Percentiles rank a stretch among this genome's conserved stretches.
Conservation (phyloP, 148 eudicot genomes). For the Polygonum aviculare region DNA sequence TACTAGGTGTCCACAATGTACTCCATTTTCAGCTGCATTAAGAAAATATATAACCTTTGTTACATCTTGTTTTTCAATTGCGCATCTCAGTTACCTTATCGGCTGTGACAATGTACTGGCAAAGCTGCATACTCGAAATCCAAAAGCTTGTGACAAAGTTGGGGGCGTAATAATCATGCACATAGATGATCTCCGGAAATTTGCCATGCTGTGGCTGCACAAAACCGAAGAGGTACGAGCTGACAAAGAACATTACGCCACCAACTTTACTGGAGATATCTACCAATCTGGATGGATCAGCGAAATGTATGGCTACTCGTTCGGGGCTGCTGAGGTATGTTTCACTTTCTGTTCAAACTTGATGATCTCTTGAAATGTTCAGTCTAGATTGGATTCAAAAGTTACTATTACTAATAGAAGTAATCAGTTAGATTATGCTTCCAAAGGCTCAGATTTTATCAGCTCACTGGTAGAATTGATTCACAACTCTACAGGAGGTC, state of each 20-base stretch:
- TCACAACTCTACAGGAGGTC: too few relatives aligned
- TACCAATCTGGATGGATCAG: constrained; percentile 94
- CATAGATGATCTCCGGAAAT: constrained; percentile 78
- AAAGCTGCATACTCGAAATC: constrained; percentile 80
- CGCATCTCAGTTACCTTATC: constrained; percentile 70
- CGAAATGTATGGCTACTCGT: constrained; percentile 96
- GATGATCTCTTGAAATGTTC: too few relatives aligned
- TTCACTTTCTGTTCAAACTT: not conserved
- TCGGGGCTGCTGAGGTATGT: constrained; percentile 94
- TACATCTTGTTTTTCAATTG: not conserved
- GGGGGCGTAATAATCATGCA: constrained; percentile 96
- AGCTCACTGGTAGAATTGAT: too few relatives aligned
- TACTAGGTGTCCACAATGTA: not conserved
- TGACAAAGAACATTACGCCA: constrained; percentile 77
- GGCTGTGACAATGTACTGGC: constrained; percentile 93
- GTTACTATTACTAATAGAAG: too few relatives aligned
- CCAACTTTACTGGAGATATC: constrained; percentile 75
- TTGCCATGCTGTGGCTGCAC: constrained; percentile 74
- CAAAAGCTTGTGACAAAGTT: constrained; percentile 89
- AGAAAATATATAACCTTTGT: not conserved
- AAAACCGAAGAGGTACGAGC: constrained; percentile 93
- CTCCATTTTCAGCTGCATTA: not conserved
- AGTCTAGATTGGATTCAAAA: too few relatives aligned
- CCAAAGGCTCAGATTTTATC: too few relatives aligned
- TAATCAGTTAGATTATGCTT: too few relatives aligned